These are phyloP conservation scores for Baeospora myosura DNA, from an alignment of 1,284 basidiomycete genomes.

Conservation along the genomic window DNA sequence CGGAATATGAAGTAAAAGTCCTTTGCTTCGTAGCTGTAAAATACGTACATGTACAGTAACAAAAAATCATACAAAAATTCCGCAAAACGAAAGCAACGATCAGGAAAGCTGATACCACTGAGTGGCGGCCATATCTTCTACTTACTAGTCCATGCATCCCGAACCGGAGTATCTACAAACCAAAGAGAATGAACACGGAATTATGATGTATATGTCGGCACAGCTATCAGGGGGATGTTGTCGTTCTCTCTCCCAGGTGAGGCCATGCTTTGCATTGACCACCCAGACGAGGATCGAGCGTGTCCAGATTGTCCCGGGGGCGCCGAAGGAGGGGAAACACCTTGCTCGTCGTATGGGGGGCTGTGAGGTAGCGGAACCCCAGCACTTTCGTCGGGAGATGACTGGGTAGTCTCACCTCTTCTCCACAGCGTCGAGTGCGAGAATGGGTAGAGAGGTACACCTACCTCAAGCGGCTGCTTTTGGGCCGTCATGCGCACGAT, in stretches of 20 bases:
- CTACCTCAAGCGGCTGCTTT: conserved; percentile 67
- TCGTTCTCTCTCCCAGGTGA: background rate
- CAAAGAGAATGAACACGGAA: too few relatives aligned
- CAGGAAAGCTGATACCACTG: too few relatives aligned
- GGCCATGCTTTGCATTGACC: background rate
- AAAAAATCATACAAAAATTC: too few relatives aligned
- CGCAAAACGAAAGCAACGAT: too few relatives aligned
- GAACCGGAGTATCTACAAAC: too few relatives aligned
- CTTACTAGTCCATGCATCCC: too few relatives aligned
- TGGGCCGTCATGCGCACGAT: conserved; percentile 76
- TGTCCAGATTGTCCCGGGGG: conserved; percentile 3
- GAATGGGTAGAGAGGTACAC: conserved; percentile 72
- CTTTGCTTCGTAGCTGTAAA: too few relatives aligned
- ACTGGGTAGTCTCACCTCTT: conserved; percentile 29
- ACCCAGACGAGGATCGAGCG: background rate
- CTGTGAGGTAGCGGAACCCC: conserved; percentile 34
- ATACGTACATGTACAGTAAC: too few relatives aligned
- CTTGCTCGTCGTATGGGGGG: conserved; percentile 23
- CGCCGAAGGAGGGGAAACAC: background rate
- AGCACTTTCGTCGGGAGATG: conserved; percentile 22
- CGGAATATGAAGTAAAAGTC: too few relatives aligned
- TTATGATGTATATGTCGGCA: too few relatives aligned
- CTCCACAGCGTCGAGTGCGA: conserved; percentile 61
- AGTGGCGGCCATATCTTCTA: too few relatives aligned
- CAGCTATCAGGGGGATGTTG: conserved; percentile 1